Percentiles rank a stretch among this genome's conserved stretches.
Evolutionary conservation across 2,329 filamentous ascomycete species (phyloP).

Genomic region (Colletotrichum spaethianum): DNA sequence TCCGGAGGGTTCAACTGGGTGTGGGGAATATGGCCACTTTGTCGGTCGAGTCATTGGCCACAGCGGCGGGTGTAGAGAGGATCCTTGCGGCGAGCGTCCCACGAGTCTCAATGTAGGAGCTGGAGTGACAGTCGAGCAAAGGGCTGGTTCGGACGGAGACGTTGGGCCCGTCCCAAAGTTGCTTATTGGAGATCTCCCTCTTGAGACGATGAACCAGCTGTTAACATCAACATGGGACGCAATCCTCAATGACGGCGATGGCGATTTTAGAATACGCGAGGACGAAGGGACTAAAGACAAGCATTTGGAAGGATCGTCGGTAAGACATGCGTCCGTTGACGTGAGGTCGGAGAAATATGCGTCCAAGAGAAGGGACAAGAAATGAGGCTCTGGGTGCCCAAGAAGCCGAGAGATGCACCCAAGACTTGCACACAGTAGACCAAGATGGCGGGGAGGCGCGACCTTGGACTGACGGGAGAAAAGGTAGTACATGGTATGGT

Average conservation of each 20-base stretch:
- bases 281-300: constrained; percentile 19
- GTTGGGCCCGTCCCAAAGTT: constrained; percentile 19
- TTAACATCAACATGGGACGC: constrained; percentile 1
- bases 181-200: constrained; percentile 15
- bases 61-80: neutral
- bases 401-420: constrained; percentile 31
- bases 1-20: constrained; percentile 27
- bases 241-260: constrained; percentile 8
- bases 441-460: constrained; percentile 12
- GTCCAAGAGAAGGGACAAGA: constrained; percentile 30
- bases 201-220: constrained; percentile 3
- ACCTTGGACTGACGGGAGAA: neutral
- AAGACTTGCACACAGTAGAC: constrained; percentile 21
- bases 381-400: constrained; percentile 32
- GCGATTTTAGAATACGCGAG: constrained; percentile 6
- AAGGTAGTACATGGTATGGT: neutral
- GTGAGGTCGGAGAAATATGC: constrained; percentile 18
- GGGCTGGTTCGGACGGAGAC: constrained; percentile 32
- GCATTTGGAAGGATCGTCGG: constrained; percentile 27
- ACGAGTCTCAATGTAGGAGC: constrained; percentile 28
- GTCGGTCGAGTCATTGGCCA: constrained; percentile 30
- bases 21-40: constrained; percentile 39
- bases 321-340: constrained; percentile 3
- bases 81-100: constrained; percentile 21
- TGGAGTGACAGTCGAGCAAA: neutral